These are phyloP conservation scores for Penicillium sp. DNA, from an alignment of 2,329 filamentous ascomycete species.

Conservation along the genomic window DNA sequence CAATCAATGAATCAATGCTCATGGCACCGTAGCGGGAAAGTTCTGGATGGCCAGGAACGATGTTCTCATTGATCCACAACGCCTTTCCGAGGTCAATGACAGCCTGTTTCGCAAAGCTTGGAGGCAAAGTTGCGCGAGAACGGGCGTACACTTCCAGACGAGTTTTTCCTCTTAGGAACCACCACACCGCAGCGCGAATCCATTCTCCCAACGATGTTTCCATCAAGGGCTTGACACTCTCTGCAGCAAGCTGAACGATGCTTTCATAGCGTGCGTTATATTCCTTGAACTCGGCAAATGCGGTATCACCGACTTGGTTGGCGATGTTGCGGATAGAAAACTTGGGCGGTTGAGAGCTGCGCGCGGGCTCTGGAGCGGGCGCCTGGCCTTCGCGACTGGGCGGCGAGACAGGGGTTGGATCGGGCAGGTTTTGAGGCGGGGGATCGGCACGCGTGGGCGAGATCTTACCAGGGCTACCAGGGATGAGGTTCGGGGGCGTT, in stretches of 20 bases:
- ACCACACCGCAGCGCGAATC: slow-evolving; percentile 77
- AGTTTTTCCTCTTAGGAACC: slow-evolving; percentile 81
- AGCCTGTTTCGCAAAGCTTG: slow-evolving; percentile 65
- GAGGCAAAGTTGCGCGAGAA: slow-evolving; percentile 51
- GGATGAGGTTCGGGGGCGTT: slow-evolving; percentile 24
- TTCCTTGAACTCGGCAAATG: slow-evolving; percentile 68
- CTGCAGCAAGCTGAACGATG: slow-evolving; percentile 76
- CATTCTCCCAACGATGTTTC: slow-evolving; percentile 67
- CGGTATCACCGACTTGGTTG: slow-evolving; percentile 60
- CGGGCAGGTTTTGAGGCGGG: slow-evolving; percentile 14
- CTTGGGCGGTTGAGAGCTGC: slow-evolving; percentile 31
- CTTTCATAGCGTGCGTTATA: slow-evolving; percentile 74
- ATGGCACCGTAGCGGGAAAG: slow-evolving; percentile 42
- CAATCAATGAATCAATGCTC: slow-evolving; percentile 43
- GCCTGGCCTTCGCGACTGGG: slow-evolving; percentile 16
- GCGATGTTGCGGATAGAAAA: slow-evolving; percentile 40
- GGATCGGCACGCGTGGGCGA: slow-evolving; percentile 11
- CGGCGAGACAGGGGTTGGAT: slow-evolving; percentile 8
- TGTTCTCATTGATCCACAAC: slow-evolving; percentile 69
- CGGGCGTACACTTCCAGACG: slow-evolving; percentile 73
- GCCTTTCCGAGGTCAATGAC: slow-evolving; percentile 84
- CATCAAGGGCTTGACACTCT: slow-evolving; percentile 68
- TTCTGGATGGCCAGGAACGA: slow-evolving; percentile 44
- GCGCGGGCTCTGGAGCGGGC: slow-evolving; percentile 17
- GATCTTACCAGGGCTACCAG: slow-evolving; percentile 23